Base-by-base conservation (phyloP, 2,329 filamentous ascomycete genomes). In the Macrophomina pseudophaseolina region DNA sequence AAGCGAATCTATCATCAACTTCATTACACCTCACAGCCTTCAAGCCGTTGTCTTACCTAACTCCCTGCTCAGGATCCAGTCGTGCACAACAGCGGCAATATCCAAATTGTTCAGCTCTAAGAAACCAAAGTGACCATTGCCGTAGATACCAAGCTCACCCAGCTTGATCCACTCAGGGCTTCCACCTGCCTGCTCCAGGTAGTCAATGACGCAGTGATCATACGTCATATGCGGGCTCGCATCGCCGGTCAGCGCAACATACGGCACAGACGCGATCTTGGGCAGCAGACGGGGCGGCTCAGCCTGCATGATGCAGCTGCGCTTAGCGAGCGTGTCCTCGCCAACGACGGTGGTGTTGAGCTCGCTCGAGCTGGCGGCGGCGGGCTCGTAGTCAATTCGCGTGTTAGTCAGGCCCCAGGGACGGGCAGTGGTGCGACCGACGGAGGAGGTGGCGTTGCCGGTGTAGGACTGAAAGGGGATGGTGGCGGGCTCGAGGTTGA, bases 71-170 rank as follows among this genome's bases (percentile, higher is more conserved):
- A 46, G 9, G 5, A 81, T 80, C 81, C 81, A 84, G 4, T 71
- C 51, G 14, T 76, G 69, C 1, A 84, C 68, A 11, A 78, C 67
- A 3, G 70, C 70, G 2, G 81, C 82, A 64, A 86, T 77, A 0
- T 77, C 71, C 38, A 80, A 69, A 66, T 81, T 86, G 70, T 87
- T 87, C 70, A 76, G 79, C 75, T 87, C 85, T 40, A 87, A 71
- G 53, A 85, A 85, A 75, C 84, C 79, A 67, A 88, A 79, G 70
- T 87, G 86, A 0, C 84, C 85, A 67, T 88, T 88, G 0, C 86
- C 86, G 28, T 75, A 72, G 1, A 87, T 81, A 0, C 79, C 79
- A 1, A 76, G 66, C 0, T 82, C 73, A 0, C 76, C 80, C 52
- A 88, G 75, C 59, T 79, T 74, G 42, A 85, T 69, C 75, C 80